Percentiles rank a stretch among this genome's conserved stretches.
Evolutionary conservation across 169 alveolate species (phyloP).

Genomic region (Amoebophrya sp.): DNA sequence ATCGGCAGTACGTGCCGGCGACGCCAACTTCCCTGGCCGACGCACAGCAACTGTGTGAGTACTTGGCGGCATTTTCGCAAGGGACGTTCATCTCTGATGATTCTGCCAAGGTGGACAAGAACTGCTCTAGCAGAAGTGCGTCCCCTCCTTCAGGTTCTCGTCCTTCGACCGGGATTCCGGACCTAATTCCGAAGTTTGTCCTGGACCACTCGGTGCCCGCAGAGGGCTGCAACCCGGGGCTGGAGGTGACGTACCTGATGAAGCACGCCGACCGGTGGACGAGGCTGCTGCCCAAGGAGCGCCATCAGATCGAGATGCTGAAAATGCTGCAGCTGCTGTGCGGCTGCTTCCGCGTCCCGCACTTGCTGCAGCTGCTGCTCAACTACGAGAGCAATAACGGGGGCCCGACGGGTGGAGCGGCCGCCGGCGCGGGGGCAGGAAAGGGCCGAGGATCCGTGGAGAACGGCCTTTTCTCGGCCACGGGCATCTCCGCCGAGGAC

Average conservation of each 20-base stretch:
- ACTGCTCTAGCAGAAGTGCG: no score
- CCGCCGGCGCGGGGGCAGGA: not conserved
- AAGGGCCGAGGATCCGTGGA: no score
- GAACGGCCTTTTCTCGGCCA: no score
- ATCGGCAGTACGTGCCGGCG: not conserved
- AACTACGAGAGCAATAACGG: not conserved
- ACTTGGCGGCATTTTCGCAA: not conserved
- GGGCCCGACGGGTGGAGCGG: not conserved
- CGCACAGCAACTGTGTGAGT: not conserved
- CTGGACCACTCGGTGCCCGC: not conserved
- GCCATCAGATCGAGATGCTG: not conserved
- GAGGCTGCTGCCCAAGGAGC: not conserved
- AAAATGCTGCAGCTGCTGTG: not conserved
- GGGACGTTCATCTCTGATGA: no score
- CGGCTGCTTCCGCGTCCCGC: not conserved
- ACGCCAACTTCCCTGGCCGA: not conserved
- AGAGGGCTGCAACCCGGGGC: not conserved
- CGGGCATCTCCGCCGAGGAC: not conserved
- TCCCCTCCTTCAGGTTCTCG: no score
- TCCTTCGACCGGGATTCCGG: no score
- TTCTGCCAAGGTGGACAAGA: no score
- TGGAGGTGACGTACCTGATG: not conserved
- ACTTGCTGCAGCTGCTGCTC: not conserved
- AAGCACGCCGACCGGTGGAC: not conserved
- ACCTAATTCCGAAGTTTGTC: not conserved